A percentile compares a stretch with the other conserved stretches of the same genome.
phyloP scores from a whole-genome alignment of 345 rosid genomes.

The Angophora floribunda region DNA sequence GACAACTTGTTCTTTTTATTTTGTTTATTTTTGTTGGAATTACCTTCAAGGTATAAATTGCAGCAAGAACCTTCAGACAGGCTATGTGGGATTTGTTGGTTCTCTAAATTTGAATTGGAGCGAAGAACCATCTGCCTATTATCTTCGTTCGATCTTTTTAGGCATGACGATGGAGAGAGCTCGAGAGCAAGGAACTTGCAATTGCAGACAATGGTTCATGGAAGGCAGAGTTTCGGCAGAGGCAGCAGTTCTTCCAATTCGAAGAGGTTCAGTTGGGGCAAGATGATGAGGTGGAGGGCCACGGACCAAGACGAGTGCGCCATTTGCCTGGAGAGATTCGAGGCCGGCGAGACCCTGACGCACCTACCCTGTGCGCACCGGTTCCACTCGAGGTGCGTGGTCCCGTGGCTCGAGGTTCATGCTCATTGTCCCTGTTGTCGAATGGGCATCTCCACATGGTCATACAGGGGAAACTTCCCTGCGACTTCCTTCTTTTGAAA shows the following conservation, averaged over 20 bases:
- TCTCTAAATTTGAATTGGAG: background rate
- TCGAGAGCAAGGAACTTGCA: background rate
- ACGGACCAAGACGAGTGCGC: slow-evolving; percentile 56
- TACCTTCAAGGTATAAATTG: background rate
- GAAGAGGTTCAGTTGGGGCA: slow-evolving; percentile 39
- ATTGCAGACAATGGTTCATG: background rate
- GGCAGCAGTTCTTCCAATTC: slow-evolving; percentile 4
- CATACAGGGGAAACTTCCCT: background rate
- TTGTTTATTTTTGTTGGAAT: background rate
- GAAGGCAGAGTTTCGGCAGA: slow-evolving; percentile 11
- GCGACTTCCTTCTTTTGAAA: background rate
- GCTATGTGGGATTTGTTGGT: background rate
- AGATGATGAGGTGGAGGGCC: slow-evolving; percentile 29
- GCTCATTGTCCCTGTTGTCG: slow-evolving; percentile 76
- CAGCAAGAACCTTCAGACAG: background rate
- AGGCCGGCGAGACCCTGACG: slow-evolving; percentile 35
- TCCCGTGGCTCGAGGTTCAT: slow-evolving; percentile 58
- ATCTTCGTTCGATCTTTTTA: background rate
- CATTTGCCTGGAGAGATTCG: slow-evolving; percentile 58
- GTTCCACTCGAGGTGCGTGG: slow-evolving; percentile 53
- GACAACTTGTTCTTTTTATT: background rate
- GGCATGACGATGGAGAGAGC: background rate
- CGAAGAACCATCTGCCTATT: background rate
- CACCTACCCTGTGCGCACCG: slow-evolving; percentile 57
- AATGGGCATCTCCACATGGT: background rate